Evolutionary conservation across 352 stramenopile genomes (phyloP), one percentile per base, ranked within the genome.

Genomic region (Phytophthora colocasiae): DNA sequence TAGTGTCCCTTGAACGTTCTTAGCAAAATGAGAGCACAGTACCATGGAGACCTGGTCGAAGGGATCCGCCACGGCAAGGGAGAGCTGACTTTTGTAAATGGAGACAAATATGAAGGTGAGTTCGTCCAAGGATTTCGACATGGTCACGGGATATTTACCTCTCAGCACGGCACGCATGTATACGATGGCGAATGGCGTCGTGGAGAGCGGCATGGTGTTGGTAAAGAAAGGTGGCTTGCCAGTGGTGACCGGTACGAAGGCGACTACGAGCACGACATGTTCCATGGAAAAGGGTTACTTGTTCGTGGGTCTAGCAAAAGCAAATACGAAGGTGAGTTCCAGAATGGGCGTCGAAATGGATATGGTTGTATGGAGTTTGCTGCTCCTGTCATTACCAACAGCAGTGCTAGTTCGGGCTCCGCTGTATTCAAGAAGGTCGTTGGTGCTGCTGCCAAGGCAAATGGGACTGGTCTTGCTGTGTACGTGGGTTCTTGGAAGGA

Each of bases 241-340:
- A 86, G 44, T 14, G 80, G 80, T 8, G 78, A 91, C 40, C 66
- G 77, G 12, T 93, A 93, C 61, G 82, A 91, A 65, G 82, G 84
- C 32, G 77, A 86, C 54, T 93, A 85, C 55, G 46, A 78, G 11
- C 66, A 80, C 32, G 84, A 88, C 36, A 56, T 48, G 3, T 89
- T 87, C 27, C 77, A 93, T 32, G 84, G 84, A 59, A 73, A 78
- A 36, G 84, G 84, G n/a, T 36, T 82, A 17, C 49, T 87, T 4
- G 58, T 78, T 7, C 63, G 66, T 10, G 78, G 80, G 1, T 66
- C 45, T 11, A 85, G 66, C 38, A 66, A 70, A 10, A 80, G 50
- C 55, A 87, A 77, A 54, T 93, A 91, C 70, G 77, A 88, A 8
- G 84, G 82, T 11, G 77, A 86, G 47, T 91, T 91, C 44, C 65